A percentile compares a stretch with the other conserved stretches of the same genome.
phyloP scores from a whole-genome alignment of 805 yeast species.

The Wickerhamiella azyma region DNA sequence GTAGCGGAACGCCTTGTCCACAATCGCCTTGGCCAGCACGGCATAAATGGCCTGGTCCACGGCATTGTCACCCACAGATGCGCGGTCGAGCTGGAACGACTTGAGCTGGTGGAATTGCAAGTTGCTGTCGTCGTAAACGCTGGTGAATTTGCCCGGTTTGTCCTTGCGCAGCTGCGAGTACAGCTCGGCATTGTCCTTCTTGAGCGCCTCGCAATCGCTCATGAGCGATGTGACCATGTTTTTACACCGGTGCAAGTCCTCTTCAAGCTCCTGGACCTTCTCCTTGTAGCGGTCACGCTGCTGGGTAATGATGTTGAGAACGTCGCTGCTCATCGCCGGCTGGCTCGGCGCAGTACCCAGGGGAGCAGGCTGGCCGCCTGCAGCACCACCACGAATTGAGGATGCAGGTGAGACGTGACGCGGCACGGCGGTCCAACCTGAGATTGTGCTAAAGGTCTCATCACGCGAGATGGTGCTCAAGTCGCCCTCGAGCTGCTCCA shows the following conservation, averaged over 20 bases:
- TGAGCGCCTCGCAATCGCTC: constrained; percentile 47
- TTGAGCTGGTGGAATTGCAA: constrained; percentile 79
- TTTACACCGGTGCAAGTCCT: constrained; percentile 51
- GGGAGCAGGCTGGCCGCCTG: constrained; percentile 8
- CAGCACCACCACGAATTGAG: constrained; percentile 9
- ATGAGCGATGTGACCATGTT: constrained; percentile 44
- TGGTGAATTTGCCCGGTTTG: constrained; percentile 33
- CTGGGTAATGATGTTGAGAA: constrained; percentile 78
- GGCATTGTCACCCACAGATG: constrained; percentile 57
- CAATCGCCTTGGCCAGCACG: constrained; percentile 49
- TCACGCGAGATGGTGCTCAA: constrained; percentile 26
- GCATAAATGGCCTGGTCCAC: constrained; percentile 52
- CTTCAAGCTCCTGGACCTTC: constrained; percentile 73
- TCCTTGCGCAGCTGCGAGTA: constrained; percentile 49
- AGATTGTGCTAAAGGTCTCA: constrained; percentile 23
- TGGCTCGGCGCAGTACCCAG: constrained; percentile 17
- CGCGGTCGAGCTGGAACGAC: constrained; percentile 61
- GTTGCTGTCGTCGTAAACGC: constrained; percentile 57
- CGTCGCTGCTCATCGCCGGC: constrained; percentile 22
- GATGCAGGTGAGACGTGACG: constrained; percentile 31
- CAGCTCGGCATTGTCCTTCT: constrained; percentile 61
- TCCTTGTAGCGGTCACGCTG: constrained; percentile 88
- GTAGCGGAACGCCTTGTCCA: constrained; percentile 60
- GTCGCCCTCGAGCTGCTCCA: constrained; percentile 60
- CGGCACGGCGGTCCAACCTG: constrained; percentile 26